Evolutionary conservation across 495 filamentous ascomycete genomes (phyloP), one percentile per base, ranked within the genome.

Genomic region (Patellaria atrata): DNA sequence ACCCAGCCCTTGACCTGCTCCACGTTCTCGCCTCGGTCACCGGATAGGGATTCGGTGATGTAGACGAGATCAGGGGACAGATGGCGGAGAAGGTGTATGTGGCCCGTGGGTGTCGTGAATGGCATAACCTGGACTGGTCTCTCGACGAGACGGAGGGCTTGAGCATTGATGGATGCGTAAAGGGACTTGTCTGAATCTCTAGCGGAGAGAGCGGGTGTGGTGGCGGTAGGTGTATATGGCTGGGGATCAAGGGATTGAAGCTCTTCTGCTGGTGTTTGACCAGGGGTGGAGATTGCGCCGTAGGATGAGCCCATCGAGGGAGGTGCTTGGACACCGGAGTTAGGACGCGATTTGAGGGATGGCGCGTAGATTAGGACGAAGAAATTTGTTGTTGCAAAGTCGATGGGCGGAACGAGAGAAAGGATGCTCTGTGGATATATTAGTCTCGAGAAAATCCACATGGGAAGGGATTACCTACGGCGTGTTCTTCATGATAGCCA

Each of bases 341-440:
- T 56, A 9, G 44, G 38, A 3, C 35, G 48, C 2, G 41, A 40
- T 26, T 80, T 83, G 37, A 91, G 62, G 19, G 66, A 68, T 0
- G 85, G 85, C 9, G 81, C 73, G 51, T 93, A 91, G 52, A 94
- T 91, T 37, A 94, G 67, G 32, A 93, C 64, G 41, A 92, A 89
- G 21, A 93, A 64, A 44, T 78, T 75, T 28, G 72, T 68, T 17
- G 64, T 73, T 29, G 71, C 69, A 38, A 68, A 60, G 45, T 89
- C 71, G 33, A 73, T 70, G 31, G 71, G 65, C 8, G 81, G 82
- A 33, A 94, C 75, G 54, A 92, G 81, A 11, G 82, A 89, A 20
- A 94, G 70, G 44, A 94, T 77, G 17, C 85, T 89, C 83, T 94
- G 44, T 6, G 22, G 18, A 40, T 17, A n/a, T 24, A 36, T 29